A percentile compares a stretch with the other conserved stretches of the same genome.
phyloP scores from a whole-genome alignment of 345 rosid genomes.

The Pseudoturritis turrita region DNA sequence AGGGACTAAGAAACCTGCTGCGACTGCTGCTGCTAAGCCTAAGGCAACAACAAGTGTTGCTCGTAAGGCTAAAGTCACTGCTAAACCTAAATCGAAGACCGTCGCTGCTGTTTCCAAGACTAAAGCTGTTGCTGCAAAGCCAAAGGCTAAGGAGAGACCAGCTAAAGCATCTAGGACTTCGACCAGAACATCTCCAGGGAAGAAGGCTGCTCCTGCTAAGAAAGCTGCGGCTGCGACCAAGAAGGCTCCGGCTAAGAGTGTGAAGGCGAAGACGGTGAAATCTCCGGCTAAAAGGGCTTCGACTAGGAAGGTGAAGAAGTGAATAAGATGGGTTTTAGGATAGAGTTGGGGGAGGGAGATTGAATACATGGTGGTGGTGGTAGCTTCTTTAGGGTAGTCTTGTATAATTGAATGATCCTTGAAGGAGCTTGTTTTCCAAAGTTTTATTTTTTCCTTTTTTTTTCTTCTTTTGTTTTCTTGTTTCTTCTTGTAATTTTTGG shows the following conservation, averaged over 20 bases:
- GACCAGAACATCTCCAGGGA: constrained; percentile 59
- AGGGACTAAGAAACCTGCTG: constrained; percentile 10
- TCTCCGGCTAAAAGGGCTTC: constrained; percentile 55
- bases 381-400: constrained; percentile 33
- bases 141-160: constrained; percentile 56
- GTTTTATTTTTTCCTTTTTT: background rate
- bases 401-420: constrained; percentile 35
- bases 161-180: constrained; percentile 65
- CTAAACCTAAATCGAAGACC: constrained; percentile 24
- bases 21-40: constrained; percentile 20
- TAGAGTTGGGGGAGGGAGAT: constrained; percentile 11
- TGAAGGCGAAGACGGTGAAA: constrained; percentile 46
- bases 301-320: constrained; percentile 44
- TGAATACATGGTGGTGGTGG: constrained; percentile 12
- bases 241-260: constrained; percentile 49
- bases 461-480: background rate
- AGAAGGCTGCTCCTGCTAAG: constrained; percentile 46
- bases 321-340: constrained; percentile 5
- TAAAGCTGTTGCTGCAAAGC: constrained; percentile 44
- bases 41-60: constrained; percentile 22
- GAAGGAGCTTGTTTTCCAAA: constrained; percentile 25
- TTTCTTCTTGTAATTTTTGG: constrained; percentile 21
- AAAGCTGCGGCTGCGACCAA: constrained; percentile 36
- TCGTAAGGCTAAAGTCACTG: constrained; percentile 28
- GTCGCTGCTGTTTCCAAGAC: constrained; percentile 32